Base-by-base conservation (phyloP, 2,329 filamentous ascomycete genomes). In the Penicillium sp. region DNA sequence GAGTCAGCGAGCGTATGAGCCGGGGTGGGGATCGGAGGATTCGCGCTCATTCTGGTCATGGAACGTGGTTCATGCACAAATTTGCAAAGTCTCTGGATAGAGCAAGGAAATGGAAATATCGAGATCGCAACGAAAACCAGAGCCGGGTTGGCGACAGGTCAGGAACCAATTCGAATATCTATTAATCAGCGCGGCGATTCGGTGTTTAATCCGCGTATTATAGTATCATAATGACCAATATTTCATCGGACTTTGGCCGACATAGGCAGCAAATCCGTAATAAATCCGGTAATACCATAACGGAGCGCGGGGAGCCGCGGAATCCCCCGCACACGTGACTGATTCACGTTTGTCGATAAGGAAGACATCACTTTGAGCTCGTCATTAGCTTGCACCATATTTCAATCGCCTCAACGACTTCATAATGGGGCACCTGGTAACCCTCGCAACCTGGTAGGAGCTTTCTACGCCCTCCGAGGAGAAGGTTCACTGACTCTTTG, bases 1-100 rank as follows among this genome's bases (percentile, higher is more conserved):
- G 81, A 82, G 66, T 84, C 81, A 59, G 80, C 70, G 55, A 78
- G 73, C 49, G 76, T 69, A 67, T 83, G 80, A 32, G 79, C 78
- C 44, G 82, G 81, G 57, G 76, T 74, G 25, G 82, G 82, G 46
- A 83, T 74, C 47, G 73, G 65, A 32, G 65, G 57, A 31, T 52
- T 44, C 28, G 50, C 50, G 52, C 44, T 63, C 65, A 68, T 69
- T 35, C 39, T 66, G 62, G 25, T 37, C 15, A 31, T 1, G 13
- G 25, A 2, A 25, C 15, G 15, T 18, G 15, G 15, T 18, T 18
- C 15, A 18, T 6, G 1, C 13, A 32, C 31, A n/a, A 13, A 12
- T 5, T 32, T 32, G 13, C 13, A n/a, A 33, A 28, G 27, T 3
- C n/a, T 18, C 15, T 35, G 15, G 33, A 18, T 37, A 37, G 8